phyloP scores from a whole-genome alignment of 2,329 filamentous ascomycete species.

The Aureobasidium sp. region DNA sequence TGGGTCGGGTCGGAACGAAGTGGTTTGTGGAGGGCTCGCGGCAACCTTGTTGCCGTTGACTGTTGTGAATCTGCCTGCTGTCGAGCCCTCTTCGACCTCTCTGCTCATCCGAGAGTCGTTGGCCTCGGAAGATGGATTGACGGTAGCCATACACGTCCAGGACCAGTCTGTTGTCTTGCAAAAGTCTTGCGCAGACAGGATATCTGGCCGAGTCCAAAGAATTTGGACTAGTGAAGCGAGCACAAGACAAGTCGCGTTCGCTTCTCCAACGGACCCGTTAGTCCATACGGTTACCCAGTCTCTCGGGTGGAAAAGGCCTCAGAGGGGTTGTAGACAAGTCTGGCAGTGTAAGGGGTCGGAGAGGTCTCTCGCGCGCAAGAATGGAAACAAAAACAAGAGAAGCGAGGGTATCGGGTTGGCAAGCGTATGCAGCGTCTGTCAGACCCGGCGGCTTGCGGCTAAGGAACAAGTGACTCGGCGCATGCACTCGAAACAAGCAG shows the following conservation, averaged over 20 bases:
- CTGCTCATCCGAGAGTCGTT: slow-evolving; percentile 4
- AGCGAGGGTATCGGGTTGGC: background rate
- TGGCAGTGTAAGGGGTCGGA: background rate
- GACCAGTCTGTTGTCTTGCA: background rate
- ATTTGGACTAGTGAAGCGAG: background rate
- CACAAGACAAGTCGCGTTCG: background rate
- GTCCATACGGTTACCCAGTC: background rate
- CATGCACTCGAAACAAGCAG: background rate
- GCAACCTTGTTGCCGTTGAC: slow-evolving; percentile 4
- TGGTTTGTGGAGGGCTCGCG: background rate
- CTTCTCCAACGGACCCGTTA: background rate
- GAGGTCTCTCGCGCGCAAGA: background rate
- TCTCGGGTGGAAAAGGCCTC: background rate
- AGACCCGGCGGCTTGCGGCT: slow-evolving; percentile 4
- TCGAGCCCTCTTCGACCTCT: background rate
- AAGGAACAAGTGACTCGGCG: background rate
- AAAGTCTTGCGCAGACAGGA: background rate
- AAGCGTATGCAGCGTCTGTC: slow-evolving; percentile 8
- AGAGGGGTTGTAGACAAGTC: background rate
- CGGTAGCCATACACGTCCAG: background rate
- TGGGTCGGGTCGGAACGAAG: slow-evolving; percentile 1
- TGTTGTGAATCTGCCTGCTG: slow-evolving; percentile 7
- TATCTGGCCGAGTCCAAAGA: background rate
- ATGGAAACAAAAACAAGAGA: slow-evolving; percentile 11
- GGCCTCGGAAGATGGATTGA: slow-evolving; percentile 6